Evolutionary conservation across 495 filamentous ascomycete genomes (phyloP).

Genomic region (Penicillium roqueforti): DNA sequence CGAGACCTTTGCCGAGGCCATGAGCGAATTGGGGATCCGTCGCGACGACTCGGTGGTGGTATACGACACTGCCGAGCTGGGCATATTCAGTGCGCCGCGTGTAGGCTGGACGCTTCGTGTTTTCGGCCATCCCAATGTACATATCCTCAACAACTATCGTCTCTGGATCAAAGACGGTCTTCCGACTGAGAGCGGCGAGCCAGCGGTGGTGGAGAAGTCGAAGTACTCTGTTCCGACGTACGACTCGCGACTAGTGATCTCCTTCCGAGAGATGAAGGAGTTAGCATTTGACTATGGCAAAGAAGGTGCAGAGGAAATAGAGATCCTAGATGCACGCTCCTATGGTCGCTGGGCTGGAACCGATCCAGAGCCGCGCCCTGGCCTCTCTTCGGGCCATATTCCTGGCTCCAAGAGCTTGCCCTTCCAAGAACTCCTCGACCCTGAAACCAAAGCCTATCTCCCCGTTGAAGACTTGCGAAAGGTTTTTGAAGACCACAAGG

Average conservation of each 20-base stretch:
- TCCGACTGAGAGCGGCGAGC: constrained; percentile 74
- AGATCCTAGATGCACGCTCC: constrained; percentile 86
- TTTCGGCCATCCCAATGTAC: constrained; percentile 87
- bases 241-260: constrained; percentile 54
- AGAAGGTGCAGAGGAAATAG: constrained; percentile 73
- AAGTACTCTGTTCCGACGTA: constrained; percentile 54
- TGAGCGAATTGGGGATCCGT: constrained; percentile 81
- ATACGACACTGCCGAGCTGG: constrained; percentile 82
- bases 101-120: constrained; percentile 89
- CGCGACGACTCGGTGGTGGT: constrained; percentile 86
- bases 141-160: constrained; percentile 91
- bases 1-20: constrained; percentile 75
- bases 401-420: constrained; percentile 83
- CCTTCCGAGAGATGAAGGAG: constrained; percentile 75
- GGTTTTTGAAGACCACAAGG: constrained; percentile 70
- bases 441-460: constrained; percentile 75
- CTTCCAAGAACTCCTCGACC: constrained; percentile 74
- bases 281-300: constrained; percentile 70
- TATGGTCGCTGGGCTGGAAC: constrained; percentile 74
- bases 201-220: constrained; percentile 51
- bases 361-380: constrained; percentile 81
- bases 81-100: constrained; percentile 89
- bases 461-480: constrained; percentile 63
- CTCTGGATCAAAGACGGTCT: constrained; percentile 78
- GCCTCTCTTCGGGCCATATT: constrained; percentile 87